A percentile compares a stretch with the other conserved stretches of the same genome.
Conservation (phyloP, 2,329 filamentous ascomycete species). For the Fusarium sambucinum region DNA sequence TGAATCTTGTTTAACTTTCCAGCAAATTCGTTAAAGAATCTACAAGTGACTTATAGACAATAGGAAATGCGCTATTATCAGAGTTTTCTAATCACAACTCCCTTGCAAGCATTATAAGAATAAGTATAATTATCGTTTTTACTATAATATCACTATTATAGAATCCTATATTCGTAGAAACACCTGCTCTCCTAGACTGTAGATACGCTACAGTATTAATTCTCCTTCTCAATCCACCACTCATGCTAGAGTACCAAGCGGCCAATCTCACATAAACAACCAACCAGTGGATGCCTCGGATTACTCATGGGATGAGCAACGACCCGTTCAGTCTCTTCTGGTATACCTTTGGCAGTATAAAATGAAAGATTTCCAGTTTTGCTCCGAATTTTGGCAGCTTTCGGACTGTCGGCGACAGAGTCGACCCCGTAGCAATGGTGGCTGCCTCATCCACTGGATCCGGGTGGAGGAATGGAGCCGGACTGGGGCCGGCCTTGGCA, state of each 20-base stretch:
- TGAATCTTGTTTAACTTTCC: too few species aligned
- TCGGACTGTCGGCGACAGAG: constrained; percentile 30
- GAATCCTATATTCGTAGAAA: not conserved
- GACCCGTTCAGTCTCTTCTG: not conserved
- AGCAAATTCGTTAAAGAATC: not conserved
- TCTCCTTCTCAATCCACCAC: not conserved
- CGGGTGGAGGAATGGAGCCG: constrained; percentile 26
- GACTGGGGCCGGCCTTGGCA: constrained; percentile 40
- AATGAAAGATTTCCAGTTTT: not conserved
- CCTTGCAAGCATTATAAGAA: not conserved
- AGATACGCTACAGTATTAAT: not conserved
- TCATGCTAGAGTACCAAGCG: not conserved
- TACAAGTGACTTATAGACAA: not conserved
- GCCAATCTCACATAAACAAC: not conserved
- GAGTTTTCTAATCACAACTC: not conserved
- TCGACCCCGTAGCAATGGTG: constrained; percentile 2
- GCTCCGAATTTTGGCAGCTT: not conserved
- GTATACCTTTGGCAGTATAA: not conserved
- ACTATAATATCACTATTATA: not conserved
- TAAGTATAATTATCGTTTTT: not conserved
- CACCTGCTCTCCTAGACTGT: not conserved
- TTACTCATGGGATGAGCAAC: not conserved
- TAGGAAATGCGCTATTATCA: not conserved
- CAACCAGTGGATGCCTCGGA: not conserved
- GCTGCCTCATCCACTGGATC: constrained; percentile 28